These are phyloP conservation scores for Coemansia sp. DNA, from an alignment of 192 early-diverging fungal genomes.

Conservation along the genomic window DNA sequence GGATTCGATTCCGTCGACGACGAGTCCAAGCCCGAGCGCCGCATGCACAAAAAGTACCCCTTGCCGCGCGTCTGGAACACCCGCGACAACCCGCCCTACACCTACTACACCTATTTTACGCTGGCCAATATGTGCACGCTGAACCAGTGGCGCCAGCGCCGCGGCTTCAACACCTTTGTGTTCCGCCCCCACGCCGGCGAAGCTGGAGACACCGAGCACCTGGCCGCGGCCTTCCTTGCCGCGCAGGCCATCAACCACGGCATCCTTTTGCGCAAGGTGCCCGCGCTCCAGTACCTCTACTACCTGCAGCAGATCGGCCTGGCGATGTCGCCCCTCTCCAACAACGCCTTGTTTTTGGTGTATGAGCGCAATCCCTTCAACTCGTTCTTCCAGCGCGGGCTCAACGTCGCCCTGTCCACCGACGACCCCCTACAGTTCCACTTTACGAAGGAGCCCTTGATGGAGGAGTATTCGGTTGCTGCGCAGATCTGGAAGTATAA, in stretches of 20 bases:
- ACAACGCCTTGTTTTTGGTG: conserved; percentile 93
- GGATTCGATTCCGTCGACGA: conserved; percentile 96
- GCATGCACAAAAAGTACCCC: conserved; percentile 82
- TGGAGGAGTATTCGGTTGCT: conserved; percentile 95
- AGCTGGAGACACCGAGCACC: conserved; percentile 93
- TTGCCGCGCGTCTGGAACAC: conserved; percentile 61
- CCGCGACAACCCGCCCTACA: conserved; percentile 83
- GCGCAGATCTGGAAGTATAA: conserved; percentile 96
- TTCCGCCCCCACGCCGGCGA: conserved; percentile 95
- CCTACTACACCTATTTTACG: conserved; percentile 91
- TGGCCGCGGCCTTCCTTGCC: conserved; percentile 86
- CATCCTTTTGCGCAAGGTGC: conserved; percentile 91
- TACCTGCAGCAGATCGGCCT: conserved; percentile 95
- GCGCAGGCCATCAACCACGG: conserved; percentile 90
- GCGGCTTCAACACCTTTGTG: conserved; percentile 91
- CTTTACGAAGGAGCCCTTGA: conserved; percentile 94
- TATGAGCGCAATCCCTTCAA: conserved; percentile 93
- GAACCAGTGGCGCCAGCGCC: conserved; percentile 72
- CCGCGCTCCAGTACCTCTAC: conserved; percentile 91
- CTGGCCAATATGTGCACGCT: conserved; percentile 83
- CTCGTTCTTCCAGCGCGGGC: conserved; percentile 88
- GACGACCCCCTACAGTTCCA: conserved; percentile 98
- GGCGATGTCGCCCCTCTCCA: conserved; percentile 95
- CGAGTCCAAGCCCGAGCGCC: conserved; percentile 85
- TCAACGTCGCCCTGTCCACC: conserved; percentile 89